A percentile compares a stretch with the other conserved stretches of the same genome.
Evolutionary conservation across 2,329 filamentous ascomycete genomes (phyloP).

Genomic region (Monilinia vaccinii-corymbosi): DNA sequence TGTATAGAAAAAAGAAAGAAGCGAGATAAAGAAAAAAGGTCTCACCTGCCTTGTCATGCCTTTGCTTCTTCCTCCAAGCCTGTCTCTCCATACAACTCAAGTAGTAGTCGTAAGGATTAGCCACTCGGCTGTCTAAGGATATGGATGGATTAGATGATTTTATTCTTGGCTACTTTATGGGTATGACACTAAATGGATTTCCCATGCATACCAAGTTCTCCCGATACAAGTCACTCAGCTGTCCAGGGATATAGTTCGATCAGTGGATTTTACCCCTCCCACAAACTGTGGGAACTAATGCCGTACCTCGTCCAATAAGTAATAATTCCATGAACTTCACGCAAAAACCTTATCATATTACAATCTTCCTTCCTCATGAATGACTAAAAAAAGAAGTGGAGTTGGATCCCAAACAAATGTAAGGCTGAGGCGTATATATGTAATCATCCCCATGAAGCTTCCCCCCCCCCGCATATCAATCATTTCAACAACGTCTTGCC

Average conservation of each 20-base stretch:
- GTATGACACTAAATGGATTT: too few relatives aligned
- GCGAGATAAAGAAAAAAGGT: not conserved
- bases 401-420: not conserved
- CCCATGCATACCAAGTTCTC: too few relatives aligned
- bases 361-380: not conserved
- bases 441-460: not conserved
- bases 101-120: not conserved
- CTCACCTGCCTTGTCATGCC: not conserved
- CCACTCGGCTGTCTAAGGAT: conserved; percentile 4
- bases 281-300: not conserved
- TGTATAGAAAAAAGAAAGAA: not conserved
- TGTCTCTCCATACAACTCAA: not conserved
- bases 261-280: not conserved
- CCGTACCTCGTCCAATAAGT: not conserved
- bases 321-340: not conserved
- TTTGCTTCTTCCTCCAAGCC: not conserved
- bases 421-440: conserved; percentile 1
- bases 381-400: too few relatives aligned
- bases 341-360: not conserved
- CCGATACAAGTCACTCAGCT: conserved; percentile 1
- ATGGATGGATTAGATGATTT: not conserved
- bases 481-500: not conserved
- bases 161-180: too few relatives aligned
- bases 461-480: too few relatives aligned
- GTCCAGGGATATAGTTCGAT: conserved; percentile 2